Evolutionary conservation across 306 rosid genomes (phyloP).

Genomic region (Phaseolus lunatus): DNA sequence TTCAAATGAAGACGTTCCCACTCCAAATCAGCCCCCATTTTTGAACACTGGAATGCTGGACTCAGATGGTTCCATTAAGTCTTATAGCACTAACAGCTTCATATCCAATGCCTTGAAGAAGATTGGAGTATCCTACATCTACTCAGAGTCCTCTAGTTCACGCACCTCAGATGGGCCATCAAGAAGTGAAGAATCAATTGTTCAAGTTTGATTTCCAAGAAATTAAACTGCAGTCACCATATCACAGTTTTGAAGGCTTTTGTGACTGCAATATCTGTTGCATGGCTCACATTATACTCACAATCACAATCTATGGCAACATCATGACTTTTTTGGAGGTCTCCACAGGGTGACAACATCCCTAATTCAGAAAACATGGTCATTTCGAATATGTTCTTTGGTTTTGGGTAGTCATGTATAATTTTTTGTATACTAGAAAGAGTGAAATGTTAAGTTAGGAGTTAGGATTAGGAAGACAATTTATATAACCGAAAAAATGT

Average conservation of each 20-base stretch:
- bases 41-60: slow-evolving; percentile 55
- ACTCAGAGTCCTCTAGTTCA: slow-evolving; percentile 54
- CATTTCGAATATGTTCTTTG: slow-evolving; percentile 4
- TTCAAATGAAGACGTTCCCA: slow-evolving; percentile 52
- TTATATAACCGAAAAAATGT: neutral
- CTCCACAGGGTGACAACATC: neutral
- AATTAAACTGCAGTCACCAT: neutral
- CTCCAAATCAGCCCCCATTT: slow-evolving; percentile 82
- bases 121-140: slow-evolving; percentile 54
- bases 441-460: slow-evolving; percentile 21
- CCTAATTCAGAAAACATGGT: neutral
- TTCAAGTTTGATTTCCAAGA: slow-evolving; percentile 36
- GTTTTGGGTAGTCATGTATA: slow-evolving; percentile 26
- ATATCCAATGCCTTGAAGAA: slow-evolving; percentile 57
- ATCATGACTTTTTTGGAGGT: neutral
- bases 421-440: neutral
- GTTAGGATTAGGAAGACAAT: neutral
- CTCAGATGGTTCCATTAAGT: slow-evolving; percentile 51
- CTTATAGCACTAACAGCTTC: slow-evolving; percentile 59
- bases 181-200: slow-evolving; percentile 46
- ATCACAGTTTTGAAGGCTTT: neutral
- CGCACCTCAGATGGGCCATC: slow-evolving; percentile 54
- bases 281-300: neutral
- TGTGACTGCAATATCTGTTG: neutral
- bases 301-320: neutral